Evolutionary conservation across 1,284 basidiomycete genomes (phyloP).

Genomic region (Trametes sp.): DNA sequence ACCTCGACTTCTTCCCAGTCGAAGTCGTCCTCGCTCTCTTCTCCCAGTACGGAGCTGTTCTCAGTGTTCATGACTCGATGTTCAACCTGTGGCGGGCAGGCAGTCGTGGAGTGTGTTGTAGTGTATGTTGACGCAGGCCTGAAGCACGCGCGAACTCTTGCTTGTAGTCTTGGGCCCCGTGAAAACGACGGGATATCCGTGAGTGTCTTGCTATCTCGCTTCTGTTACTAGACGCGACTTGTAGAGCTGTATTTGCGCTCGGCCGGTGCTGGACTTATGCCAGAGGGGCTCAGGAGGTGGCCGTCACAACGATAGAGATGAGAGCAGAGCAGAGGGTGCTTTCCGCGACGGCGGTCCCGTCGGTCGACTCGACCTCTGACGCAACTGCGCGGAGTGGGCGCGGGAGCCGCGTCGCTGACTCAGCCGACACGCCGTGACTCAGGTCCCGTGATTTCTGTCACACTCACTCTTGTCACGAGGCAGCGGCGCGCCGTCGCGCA

Average conservation of each 20-base stretch:
- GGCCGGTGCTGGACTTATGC: too few relatives aligned
- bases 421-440: slow-evolving; percentile 1
- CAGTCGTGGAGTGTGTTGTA: background rate
- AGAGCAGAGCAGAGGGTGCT: too few relatives aligned
- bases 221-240: too few relatives aligned
- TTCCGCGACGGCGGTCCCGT: background rate
- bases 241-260: too few relatives aligned
- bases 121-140: background rate
- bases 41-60: slow-evolving; percentile 26
- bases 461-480: too few relatives aligned
- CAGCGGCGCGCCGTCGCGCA: too few relatives aligned
- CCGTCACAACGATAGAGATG: too few relatives aligned
- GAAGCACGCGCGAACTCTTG: too few relatives aligned
- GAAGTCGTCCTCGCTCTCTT: slow-evolving; percentile 50
- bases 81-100: background rate
- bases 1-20: slow-evolving; percentile 55
- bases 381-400: background rate
- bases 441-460: slow-evolving; percentile 14
- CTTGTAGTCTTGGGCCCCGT: too few relatives aligned
- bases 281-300: too few relatives aligned
- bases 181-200: too few relatives aligned
- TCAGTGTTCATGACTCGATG: slow-evolving; percentile 18
- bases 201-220: too few relatives aligned
- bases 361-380: background rate
- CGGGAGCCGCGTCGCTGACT: slow-evolving; percentile 7